These are phyloP conservation scores for Salix viminalis DNA, from an alignment of 345 rosid genomes.

Conservation along the genomic window DNA sequence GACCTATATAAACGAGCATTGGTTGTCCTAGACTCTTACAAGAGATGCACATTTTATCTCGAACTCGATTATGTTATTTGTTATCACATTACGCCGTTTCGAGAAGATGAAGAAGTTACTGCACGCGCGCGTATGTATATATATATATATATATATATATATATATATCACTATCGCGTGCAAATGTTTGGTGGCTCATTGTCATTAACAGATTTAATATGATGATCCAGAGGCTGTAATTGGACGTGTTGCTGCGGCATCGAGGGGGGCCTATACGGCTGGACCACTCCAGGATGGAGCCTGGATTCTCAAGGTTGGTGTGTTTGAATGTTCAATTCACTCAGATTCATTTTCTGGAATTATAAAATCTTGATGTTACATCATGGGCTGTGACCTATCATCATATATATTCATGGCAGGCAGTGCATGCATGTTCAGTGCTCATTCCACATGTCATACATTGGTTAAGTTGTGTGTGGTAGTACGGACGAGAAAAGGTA, in stretches of 20 bases:
- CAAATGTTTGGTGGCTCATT: slow-evolving; percentile 1
- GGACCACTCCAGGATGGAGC: slow-evolving; percentile 15
- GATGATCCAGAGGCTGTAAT: slow-evolving; percentile 5
- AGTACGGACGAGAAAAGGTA: too few relatives aligned
- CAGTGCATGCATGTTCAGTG: not conserved
- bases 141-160: too few relatives aligned
- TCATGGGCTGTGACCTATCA: not conserved
- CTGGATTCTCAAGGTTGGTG: not conserved
- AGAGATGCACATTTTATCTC: too few relatives aligned
- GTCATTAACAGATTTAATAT: not conserved
- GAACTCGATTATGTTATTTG: too few relatives aligned
- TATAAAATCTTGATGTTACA: not conserved
- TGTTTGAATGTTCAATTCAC: not conserved
- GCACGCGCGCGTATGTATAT: too few relatives aligned
- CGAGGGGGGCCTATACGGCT: not conserved
- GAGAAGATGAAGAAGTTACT: too few relatives aligned
- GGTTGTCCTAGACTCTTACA: too few relatives aligned
- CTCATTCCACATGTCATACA: not conserved
- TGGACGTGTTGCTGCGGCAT: not conserved
- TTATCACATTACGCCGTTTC: too few relatives aligned
- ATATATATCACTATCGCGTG: too few relatives aligned
- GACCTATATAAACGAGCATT: too few relatives aligned
- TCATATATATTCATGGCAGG: not conserved
- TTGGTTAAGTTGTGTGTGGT: too few relatives aligned
- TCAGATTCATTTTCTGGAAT: not conserved